Evolutionary conservation across 2,329 filamentous ascomycete genomes (phyloP).

Genomic region (Drechslerella coelobrocha): DNA sequence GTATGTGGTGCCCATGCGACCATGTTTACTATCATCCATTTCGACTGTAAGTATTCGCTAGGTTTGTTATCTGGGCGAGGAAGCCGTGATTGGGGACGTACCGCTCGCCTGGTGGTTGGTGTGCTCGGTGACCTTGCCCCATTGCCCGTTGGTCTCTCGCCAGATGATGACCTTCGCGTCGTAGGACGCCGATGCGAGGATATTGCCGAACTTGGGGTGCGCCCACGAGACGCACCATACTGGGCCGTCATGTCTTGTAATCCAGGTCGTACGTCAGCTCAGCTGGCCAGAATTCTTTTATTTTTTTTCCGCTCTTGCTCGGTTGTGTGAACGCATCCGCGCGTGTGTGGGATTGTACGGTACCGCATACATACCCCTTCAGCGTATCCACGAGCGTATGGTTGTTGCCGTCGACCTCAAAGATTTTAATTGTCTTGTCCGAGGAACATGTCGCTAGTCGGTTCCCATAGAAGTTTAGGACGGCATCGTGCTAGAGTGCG

Average conservation of each 20-base stretch:
- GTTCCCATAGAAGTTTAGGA: slow-evolving; percentile 97
- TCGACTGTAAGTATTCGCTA: slow-evolving; percentile 55
- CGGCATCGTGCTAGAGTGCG: slow-evolving; percentile 92
- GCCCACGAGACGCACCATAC: slow-evolving; percentile 99
- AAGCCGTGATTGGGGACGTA: slow-evolving; percentile 52
- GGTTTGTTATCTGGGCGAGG: too few relatives aligned
- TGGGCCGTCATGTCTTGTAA: slow-evolving; percentile 83
- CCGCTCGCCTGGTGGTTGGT: slow-evolving; percentile 55
- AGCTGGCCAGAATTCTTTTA: not conserved
- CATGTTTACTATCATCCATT: slow-evolving; percentile 76
- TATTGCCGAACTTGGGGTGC: slow-evolving; percentile 97
- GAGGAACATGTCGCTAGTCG: slow-evolving; percentile 96
- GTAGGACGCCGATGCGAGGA: slow-evolving; percentile 92
- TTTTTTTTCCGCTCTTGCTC: not conserved
- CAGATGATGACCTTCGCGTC: slow-evolving; percentile 99
- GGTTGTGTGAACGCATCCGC: not conserved
- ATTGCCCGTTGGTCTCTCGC: slow-evolving; percentile 73
- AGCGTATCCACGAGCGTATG: slow-evolving; percentile 90
- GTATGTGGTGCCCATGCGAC: slow-evolving; percentile 98
- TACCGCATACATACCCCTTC: slow-evolving; percentile 81
- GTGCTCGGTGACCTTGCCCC: slow-evolving; percentile 54
- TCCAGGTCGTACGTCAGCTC: not conserved
- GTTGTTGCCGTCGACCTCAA: slow-evolving; percentile 92
- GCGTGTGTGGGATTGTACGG: too few relatives aligned
- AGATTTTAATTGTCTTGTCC: slow-evolving; percentile 99